Conservation (phyloP, 148 eudicot genomes). For the Chenopodium quinoa region DNA sequence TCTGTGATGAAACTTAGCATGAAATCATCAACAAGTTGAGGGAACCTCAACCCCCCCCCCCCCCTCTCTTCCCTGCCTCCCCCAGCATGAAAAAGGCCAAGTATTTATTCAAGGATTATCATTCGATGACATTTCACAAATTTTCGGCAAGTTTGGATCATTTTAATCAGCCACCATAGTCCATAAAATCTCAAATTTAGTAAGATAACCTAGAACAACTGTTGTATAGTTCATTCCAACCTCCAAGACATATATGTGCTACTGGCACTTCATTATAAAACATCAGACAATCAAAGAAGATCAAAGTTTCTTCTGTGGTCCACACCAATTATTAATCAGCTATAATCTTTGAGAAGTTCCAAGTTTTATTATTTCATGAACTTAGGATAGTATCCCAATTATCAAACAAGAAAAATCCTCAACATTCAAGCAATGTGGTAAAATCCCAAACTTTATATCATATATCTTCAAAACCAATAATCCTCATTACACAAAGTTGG, state of each 20-base stretch:
- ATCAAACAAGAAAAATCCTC: slow-evolving; percentile 6
- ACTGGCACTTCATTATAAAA: background rate
- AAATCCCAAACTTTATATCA: slow-evolving; percentile 1
- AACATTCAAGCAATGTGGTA: background rate
- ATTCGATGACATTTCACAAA: background rate
- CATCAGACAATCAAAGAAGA: background rate
- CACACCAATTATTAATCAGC: background rate
- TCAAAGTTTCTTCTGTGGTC: background rate
- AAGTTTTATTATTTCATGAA: background rate
- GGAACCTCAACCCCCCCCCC: too few relatives aligned
- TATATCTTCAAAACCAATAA: background rate
- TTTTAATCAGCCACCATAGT: background rate
- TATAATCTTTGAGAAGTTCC: background rate
- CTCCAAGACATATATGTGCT: background rate
- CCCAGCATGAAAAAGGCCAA: background rate
- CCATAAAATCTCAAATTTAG: background rate
- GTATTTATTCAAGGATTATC: background rate
- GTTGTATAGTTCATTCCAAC: background rate
- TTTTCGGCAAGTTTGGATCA: background rate
- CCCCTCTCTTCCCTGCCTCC: background rate
- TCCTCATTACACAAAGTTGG: background rate
- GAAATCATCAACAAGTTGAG: background rate
- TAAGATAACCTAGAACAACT: background rate
- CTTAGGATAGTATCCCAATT: background rate
- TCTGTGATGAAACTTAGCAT: background rate